These are phyloP conservation scores for Calonectria pteridis DNA, from an alignment of 2,329 filamentous ascomycete genomes.

Conservation along the genomic window DNA sequence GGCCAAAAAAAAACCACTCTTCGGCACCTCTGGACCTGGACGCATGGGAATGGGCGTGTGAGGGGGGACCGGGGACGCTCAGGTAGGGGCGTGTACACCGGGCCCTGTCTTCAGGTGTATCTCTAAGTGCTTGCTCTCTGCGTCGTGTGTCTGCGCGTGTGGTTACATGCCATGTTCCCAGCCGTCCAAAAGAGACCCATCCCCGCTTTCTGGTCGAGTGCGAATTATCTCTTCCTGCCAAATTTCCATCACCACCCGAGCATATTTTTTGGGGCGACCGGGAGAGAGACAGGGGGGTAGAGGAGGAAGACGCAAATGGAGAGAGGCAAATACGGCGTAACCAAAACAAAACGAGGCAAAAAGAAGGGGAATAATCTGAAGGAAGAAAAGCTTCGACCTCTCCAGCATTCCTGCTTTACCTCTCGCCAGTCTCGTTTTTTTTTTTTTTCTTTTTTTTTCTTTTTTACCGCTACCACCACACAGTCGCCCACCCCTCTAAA, in stretches of 20 bases:
- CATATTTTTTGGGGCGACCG: neutral
- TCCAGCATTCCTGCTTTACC: neutral
- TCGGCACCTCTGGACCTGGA: conserved; percentile 3
- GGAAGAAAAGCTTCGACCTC: neutral
- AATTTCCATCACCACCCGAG: neutral
- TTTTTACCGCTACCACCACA: neutral
- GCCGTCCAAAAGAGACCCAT: conserved; percentile 10
- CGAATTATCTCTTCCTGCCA: conserved; percentile 2
- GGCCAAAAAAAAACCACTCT: neutral
- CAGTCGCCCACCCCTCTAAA: neutral
- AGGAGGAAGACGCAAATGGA: neutral
- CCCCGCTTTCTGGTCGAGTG: conserved; percentile 9
- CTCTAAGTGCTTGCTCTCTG: conserved; percentile 9
- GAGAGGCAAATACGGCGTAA: neutral
- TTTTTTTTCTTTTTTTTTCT: neutral
- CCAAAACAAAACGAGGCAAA: neutral
- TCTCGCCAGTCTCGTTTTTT: neutral
- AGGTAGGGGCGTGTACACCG: neutral
- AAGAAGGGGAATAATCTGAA: neutral
- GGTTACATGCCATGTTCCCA: conserved; percentile 19
- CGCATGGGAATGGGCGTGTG: neutral
- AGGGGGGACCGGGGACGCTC: neutral
- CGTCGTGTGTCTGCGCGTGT: conserved; percentile 33
- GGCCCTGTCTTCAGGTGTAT: neutral
- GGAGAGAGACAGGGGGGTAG: neutral